Evolutionary conservation across 2,329 filamentous ascomycete species (phyloP), one percentile per base, ranked within the genome.

Genomic region (Colletotrichum viniferum): DNA sequence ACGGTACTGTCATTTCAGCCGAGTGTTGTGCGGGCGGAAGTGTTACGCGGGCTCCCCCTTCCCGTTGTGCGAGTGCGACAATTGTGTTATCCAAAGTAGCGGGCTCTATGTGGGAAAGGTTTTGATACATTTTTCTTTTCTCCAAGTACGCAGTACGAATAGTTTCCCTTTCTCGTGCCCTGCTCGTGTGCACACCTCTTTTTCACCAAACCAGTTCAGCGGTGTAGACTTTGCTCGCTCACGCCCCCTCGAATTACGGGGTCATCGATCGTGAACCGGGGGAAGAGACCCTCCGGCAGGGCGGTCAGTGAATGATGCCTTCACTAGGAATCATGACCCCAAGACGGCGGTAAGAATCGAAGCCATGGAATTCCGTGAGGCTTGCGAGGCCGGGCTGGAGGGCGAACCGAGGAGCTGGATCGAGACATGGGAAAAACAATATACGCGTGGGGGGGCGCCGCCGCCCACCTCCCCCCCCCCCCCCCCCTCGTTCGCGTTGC

Each of bases 331-430:
- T 36, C 55, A 26, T 14, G 26, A 36, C 21, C 14, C 60, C 10
- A 61, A 48, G 18, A 66, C 30, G 9, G 58, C 28, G 48, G 26
- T 28, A 30, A 18, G 7, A 18, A 60, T 58, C 26, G 55, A 30
- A 43, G 66, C 55, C 43, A 69, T 48, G 55, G 55, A 58, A 48
- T 28, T 60, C 56, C 28, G 18, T 43, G 24, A 60, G 56, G 26
- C 61, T 58, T 36, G 36, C 66, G 55, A 43, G 34, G 64, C 16
- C 64, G 64, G n/a, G 12, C 34, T 26, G 13, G 16, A 28, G 64
- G n/a, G 28, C 5, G 43, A 56, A 26, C 58, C 71, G 26, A 62
- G 18, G 28, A 71, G 72, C 72, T 71, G 72, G 67, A 71, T 66
- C 61, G 30, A 66, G 72, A 66, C 67, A 62, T 24, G 24, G 63